Evolutionary conservation across 148 eudicot genomes (phyloP).

Genomic region (Pharnaceum exiguum): DNA sequence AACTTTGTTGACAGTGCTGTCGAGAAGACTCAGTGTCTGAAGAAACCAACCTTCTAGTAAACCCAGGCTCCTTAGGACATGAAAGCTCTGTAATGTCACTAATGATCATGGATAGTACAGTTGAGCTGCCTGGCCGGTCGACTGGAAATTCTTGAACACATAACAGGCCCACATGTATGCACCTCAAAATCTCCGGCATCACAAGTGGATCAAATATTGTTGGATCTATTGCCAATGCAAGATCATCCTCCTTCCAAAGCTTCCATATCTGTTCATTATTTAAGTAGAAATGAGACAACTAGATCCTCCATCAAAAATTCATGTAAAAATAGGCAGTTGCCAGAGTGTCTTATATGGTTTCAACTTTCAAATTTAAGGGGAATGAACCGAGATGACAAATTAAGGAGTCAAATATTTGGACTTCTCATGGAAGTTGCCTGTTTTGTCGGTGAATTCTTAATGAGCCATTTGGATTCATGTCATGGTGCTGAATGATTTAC

Average conservation of each 20-base stretch:
- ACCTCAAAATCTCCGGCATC: constrained; percentile 14
- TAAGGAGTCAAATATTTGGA: no score
- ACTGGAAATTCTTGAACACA: constrained; percentile 23
- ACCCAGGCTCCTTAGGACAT: constrained; percentile 26
- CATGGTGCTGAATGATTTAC: no score
- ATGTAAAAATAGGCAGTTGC: no score
- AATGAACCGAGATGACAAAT: no score
- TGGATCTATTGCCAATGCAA: constrained; percentile 19
- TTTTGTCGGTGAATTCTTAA: no score
- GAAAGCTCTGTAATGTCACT: constrained; percentile 28
- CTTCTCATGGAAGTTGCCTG: no score
- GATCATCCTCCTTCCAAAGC: constrained; percentile 18
- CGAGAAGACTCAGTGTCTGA: constrained; percentile 14
- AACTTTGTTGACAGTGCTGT: neutral
- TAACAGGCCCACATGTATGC: constrained; percentile 25
- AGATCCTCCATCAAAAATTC: no score
- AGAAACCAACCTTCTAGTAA: constrained; percentile 11
- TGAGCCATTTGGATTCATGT: no score
- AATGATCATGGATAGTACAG: constrained; percentile 19
- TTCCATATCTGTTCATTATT: constrained; percentile 21
- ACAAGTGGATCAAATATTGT: constrained; percentile 9
- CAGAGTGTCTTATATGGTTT: no score
- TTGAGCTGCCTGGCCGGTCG: constrained; percentile 24
- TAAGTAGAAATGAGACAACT: neutral
- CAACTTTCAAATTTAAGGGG: no score